phyloP scores from a whole-genome alignment of 352 stramenopile genomes.

The Aphanomyces cochlioides region DNA sequence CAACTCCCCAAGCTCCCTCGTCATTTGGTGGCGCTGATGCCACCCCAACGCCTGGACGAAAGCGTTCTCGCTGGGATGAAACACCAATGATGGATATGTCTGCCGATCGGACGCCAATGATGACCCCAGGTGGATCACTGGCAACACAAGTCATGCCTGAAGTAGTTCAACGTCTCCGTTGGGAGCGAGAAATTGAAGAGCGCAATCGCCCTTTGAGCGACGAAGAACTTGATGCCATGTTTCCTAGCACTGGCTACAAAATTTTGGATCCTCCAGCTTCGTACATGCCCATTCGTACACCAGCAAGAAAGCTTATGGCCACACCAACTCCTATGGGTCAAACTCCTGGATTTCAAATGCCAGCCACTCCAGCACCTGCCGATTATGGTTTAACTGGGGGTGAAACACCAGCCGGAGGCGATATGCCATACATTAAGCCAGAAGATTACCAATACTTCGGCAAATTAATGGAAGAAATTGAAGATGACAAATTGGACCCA shows the following conservation, averaged over 20 bases:
- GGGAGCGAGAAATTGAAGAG: conserved; percentile 96
- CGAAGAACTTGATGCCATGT: conserved; percentile 96
- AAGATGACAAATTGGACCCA: conserved; percentile 81
- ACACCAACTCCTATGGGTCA: conserved; percentile 94
- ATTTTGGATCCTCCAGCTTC: conserved; percentile 92
- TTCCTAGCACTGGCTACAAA: conserved; percentile 93
- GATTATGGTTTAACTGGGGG: conserved; percentile 64
- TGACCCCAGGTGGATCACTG: conserved; percentile 66
- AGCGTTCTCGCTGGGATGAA: conserved; percentile 96
- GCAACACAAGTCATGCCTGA: conserved; percentile 76
- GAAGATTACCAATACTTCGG: conserved; percentile 99
- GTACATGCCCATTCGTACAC: conserved; percentile 96
- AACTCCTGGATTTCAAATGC: conserved; percentile 89
- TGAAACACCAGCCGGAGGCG: conserved; percentile 63
- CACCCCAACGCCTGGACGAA: conserved; percentile 60
- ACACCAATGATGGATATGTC: conserved; percentile 76
- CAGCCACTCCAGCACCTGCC: conserved; percentile 68
- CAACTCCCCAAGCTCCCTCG: conserved; percentile 73
- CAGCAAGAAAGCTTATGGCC: conserved; percentile 91
- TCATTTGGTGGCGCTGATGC: conserved; percentile 39
- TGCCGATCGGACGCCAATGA: conserved; percentile 54
- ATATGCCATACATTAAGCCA: conserved; percentile 97
- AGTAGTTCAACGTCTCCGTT: conserved; percentile 89
- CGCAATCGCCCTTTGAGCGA: conserved; percentile 94
- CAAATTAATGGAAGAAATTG: conserved; percentile 91